Base-by-base conservation (phyloP, 1,284 basidiomycete genomes). In the Pseudozyma thailandica region DNA sequence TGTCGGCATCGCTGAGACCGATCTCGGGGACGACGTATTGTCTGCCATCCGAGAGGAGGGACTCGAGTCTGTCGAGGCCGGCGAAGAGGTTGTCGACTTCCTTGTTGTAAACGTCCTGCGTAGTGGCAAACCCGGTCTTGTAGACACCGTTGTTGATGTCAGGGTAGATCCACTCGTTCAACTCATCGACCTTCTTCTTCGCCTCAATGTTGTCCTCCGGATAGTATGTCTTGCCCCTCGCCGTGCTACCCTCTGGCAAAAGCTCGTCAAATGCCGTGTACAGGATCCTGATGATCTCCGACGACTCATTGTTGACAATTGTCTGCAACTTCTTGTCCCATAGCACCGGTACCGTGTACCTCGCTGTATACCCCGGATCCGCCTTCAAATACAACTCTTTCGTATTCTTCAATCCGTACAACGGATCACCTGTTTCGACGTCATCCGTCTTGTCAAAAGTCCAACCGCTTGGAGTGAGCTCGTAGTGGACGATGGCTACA, bases 241-340 rank as follows among this genome's bases (percentile, higher is more conserved):
- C 68, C 6, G 61, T 49, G 44, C 64, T 59, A 31, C 43, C 30
- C 2, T 46, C 43, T 13, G 74, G 72, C 20, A 76, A 15, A 9
- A 76, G 51, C n/a, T 74, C 64, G 55, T 78, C 68, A n/a, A 78
- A 76, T 16, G 65, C 64, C 4, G 63, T 86, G 84, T 95, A 95
- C 84, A 96, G 88, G 33, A 94, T 91, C 47, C 94, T 89, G 77
- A 97, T 93, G 81, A 96, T 78, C 52, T 80, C 78, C 23, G 73
- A 72, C 10, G 77, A 79, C 44, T 78, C 74, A 48, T 73, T 98
- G 85, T 92, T 95, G 54, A 98, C 95, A 72, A 97, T 91, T 38
- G 91, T 92, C 50, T 90, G 84, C 27, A 84, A 85, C 84, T 95
- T 91, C 85, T 90, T 95, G 85, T 97, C 95, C 92, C 92, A 98